Evolutionary conservation across 306 rosid genomes (phyloP).

Genomic region (Gillenia trifoliata): DNA sequence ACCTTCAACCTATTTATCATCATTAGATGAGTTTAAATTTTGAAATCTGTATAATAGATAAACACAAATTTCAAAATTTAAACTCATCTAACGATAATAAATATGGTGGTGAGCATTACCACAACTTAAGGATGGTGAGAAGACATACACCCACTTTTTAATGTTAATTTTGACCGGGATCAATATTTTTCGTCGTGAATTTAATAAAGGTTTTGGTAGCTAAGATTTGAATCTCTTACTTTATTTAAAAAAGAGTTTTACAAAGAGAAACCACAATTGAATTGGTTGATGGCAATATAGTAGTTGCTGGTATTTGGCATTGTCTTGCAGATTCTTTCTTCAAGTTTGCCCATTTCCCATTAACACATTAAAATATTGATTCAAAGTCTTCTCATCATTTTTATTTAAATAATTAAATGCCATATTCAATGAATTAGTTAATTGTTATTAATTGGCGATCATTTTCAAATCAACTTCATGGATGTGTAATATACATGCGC

Average conservation of each 20-base stretch:
- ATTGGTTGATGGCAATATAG: not conserved
- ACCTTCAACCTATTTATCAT: too few relatives aligned
- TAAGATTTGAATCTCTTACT: not conserved
- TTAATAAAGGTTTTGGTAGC: not conserved
- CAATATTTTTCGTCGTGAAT: not conserved
- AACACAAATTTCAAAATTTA: too few relatives aligned
- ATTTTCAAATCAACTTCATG: not conserved
- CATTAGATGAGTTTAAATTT: too few relatives aligned
- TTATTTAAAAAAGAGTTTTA: not conserved
- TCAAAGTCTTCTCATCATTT: not conserved
- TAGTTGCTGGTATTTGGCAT: not conserved
- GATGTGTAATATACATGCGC: not conserved
- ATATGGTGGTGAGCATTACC: too few relatives aligned
- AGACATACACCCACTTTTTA: too few relatives aligned
- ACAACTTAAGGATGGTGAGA: too few relatives aligned
- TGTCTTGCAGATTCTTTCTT: not conserved
- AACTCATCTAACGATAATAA: too few relatives aligned
- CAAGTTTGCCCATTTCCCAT: too few relatives aligned
- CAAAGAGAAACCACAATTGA: not conserved
- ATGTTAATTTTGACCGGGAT: not conserved
- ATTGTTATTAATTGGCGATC: not conserved
- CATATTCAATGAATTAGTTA: not conserved
- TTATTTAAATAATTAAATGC: not conserved
- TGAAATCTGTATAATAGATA: too few relatives aligned
- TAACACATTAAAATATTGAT: not conserved